Evolutionary conservation across 2,329 filamentous ascomycete genomes (phyloP).

Genomic region (Periconia macrospinosa): DNA sequence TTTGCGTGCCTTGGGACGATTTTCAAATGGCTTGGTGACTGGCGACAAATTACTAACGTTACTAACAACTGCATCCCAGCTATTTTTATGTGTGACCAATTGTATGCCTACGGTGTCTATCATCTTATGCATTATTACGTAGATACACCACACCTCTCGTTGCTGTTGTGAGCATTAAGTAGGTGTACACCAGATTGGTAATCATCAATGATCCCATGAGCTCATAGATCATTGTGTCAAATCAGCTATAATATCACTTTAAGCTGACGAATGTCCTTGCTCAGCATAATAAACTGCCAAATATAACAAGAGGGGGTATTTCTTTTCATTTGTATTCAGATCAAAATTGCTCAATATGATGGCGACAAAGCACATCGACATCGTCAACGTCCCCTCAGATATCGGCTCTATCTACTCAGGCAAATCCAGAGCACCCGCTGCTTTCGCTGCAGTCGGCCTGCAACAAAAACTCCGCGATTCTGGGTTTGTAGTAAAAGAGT

Average conservation of each 20-base stretch:
- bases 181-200: too few species aligned
- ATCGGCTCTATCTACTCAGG: constrained; percentile 18
- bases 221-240: too few species aligned
- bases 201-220: too few species aligned
- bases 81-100: too few species aligned
- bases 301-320: neutral
- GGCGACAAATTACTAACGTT: neutral
- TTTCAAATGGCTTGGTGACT: neutral
- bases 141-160: too few species aligned
- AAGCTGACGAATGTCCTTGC: too few species aligned
- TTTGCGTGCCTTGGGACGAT: neutral
- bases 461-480: constrained; percentile 4
- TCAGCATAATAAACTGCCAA: neutral
- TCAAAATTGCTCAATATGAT: neutral
- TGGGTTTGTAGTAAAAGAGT: constrained; percentile 3
- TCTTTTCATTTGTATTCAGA: neutral
- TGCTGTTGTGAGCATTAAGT: too few species aligned
- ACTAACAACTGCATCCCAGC: too few species aligned
- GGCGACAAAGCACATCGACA: constrained; percentile 1
- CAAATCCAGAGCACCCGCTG: constrained; percentile 14
- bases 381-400: constrained; percentile 15
- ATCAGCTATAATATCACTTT: too few species aligned
- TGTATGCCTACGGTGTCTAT: too few species aligned
- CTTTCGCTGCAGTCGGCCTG: constrained; percentile 9
- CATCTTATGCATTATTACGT: too few species aligned